phyloP scores from a whole-genome alignment of 495 filamentous ascomycete genomes.

The Ascodesmis nigricans region DNA sequence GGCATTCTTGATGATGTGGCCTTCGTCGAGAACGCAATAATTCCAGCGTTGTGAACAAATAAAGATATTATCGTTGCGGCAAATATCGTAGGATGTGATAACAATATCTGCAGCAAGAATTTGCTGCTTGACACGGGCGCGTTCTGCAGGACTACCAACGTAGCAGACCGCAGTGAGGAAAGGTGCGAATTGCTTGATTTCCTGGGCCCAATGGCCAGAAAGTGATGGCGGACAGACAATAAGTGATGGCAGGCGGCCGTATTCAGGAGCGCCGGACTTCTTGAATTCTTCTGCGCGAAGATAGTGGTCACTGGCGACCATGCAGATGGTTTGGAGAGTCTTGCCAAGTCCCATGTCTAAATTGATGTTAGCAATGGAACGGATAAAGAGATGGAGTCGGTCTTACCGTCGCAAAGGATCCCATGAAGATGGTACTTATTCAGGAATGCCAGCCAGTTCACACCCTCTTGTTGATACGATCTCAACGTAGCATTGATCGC shows the following conservation, averaged over 20 bases:
- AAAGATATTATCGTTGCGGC: slow-evolving; percentile 72
- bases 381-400: background rate
- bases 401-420: slow-evolving; percentile 65
- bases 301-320: slow-evolving; percentile 93
- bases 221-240: slow-evolving; percentile 92
- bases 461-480: slow-evolving; percentile 94
- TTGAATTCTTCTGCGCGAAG: slow-evolving; percentile 73
- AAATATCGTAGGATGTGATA: slow-evolving; percentile 94
- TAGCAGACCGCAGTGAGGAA: slow-evolving; percentile 78
- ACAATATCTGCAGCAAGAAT: slow-evolving; percentile 68
- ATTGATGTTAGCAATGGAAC: slow-evolving; percentile 6
- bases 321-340: slow-evolving; percentile 89
- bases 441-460: slow-evolving; percentile 96
- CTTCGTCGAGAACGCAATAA: slow-evolving; percentile 91
- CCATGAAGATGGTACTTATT: slow-evolving; percentile 95
- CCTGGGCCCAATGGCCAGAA: slow-evolving; percentile 98
- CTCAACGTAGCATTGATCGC: slow-evolving; percentile 89
- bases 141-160: slow-evolving; percentile 66
- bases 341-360: slow-evolving; percentile 93
- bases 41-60: slow-evolving; percentile 81
- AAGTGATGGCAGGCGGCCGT: slow-evolving; percentile 62
- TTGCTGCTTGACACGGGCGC: slow-evolving; percentile 39
- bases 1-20: slow-evolving; percentile 95
- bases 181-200: slow-evolving; percentile 81
- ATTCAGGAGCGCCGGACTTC: slow-evolving; percentile 52